phyloP scores from a whole-genome alignment of 768 basidiomycete genomes.

The Tricholomella constricta region DNA sequence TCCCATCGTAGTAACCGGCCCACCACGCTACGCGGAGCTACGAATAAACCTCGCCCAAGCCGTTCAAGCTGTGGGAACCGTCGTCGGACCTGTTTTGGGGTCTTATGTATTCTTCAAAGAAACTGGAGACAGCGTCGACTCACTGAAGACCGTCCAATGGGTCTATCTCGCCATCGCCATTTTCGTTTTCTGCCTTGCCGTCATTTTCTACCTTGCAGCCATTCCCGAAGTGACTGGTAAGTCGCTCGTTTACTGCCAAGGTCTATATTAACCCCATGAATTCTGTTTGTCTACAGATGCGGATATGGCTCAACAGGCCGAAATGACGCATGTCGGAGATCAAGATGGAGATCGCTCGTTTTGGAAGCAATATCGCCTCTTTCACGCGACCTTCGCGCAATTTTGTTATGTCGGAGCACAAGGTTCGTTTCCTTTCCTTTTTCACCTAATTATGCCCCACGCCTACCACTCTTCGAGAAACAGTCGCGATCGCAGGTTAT shows the following conservation, averaged over 20 bases:
- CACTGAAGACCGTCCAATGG: constrained; percentile 36
- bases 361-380: constrained; percentile 30
- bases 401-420: constrained; percentile 35
- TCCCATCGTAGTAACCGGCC: constrained; percentile 29
- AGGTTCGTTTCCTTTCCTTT: constrained; percentile 16
- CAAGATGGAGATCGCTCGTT: constrained; percentile 28
- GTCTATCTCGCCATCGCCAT: constrained; percentile 35
- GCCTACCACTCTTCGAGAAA: too few species aligned
- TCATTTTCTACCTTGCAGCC: constrained; percentile 33
- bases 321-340: constrained; percentile 31
- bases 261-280: background rate
- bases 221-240: constrained; percentile 37
- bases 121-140: constrained; percentile 30
- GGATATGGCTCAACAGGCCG: constrained; percentile 37
- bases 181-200: constrained; percentile 33
- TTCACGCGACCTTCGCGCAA: constrained; percentile 35
- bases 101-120: constrained; percentile 37
- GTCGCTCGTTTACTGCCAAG: background rate
- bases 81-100: constrained; percentile 35
- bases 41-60: constrained; percentile 37
- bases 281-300: constrained; percentile 19
- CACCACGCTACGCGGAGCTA: constrained; percentile 33
- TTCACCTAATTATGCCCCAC: background rate
- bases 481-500: constrained; percentile 34
- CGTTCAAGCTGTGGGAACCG: constrained; percentile 33